Base-by-base conservation (phyloP, 2,329 filamentous ascomycete genomes). In the Neopestalotiopsis sp. region DNA sequence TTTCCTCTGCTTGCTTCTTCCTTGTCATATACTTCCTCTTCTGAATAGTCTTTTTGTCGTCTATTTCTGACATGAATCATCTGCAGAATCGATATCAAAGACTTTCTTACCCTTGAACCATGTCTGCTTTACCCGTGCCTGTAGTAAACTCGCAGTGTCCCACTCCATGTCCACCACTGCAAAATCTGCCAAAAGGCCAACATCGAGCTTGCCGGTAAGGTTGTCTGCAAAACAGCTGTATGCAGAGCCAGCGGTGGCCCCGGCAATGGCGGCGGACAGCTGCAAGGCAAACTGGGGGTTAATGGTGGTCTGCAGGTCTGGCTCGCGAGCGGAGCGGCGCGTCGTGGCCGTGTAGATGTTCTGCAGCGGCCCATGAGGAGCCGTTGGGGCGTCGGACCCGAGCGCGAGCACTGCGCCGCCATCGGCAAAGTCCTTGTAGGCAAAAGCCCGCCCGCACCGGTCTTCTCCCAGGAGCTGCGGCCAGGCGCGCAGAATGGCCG, bases 401-500 rank as follows among this genome's bases (percentile, higher is more conserved):
- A 86, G 76, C 0, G 84, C 83, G 3, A 86, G 74, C 7, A 77
- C 74, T 1, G 83, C 83, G 7, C 83, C 83, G 38, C 80, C 79
- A n/a, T 79, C 77, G 1, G 83, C 82, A 71, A 91, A 90, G 61
- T 91, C 89, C 57, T 84, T 83, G 76, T 92, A 91, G 0, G 90
- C 87, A 73, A 91, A 92, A 0, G 88, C 89, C 14, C 89, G 82
- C 65, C 81, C 81, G 78, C 89, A 87, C 1, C 89, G 82, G 17
- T 84, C 79, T 4, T 78, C 75, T 1, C 88, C 89, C 4, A 92
- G 78, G 17, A 91, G 82, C 7, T 81, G 79, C 0, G 88, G 88
- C 88, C 90, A 92, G 0, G 88, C 89, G 34, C 84, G 81, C 3
- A 91, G 79, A 67, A 91, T 89, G 0, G 88, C 87, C 0, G 90